Percentiles rank a stretch among this genome's conserved stretches.
Conservation (phyloP, 148 eudicot species). For the Rhododendron griersonianum region DNA sequence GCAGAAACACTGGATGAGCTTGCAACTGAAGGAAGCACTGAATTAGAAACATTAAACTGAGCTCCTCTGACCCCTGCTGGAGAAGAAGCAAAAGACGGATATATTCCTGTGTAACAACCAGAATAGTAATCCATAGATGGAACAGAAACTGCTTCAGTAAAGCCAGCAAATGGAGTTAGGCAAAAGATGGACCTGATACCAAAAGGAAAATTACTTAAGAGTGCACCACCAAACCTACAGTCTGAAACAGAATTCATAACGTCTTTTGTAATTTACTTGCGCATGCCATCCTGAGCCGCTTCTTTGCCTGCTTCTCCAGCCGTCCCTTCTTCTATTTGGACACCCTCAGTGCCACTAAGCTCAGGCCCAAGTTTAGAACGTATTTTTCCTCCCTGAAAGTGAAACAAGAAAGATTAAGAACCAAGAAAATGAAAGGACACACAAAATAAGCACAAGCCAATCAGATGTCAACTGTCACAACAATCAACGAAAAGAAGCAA, state of each 20-base stretch:
- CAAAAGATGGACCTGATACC: constrained; percentile 79
- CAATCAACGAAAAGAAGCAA: background rate
- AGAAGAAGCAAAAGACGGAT: too few species aligned
- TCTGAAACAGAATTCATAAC: constrained; percentile 1
- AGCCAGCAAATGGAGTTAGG: constrained; percentile 94
- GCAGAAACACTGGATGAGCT: too few species aligned
- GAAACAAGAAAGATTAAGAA: constrained; percentile 5
- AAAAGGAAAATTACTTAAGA: constrained; percentile 14
- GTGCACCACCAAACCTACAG: background rate
- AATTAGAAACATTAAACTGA: too few species aligned
- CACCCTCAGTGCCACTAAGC: constrained; percentile 61
- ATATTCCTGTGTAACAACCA: too few species aligned
- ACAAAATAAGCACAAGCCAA: background rate
- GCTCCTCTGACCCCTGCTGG: too few species aligned
- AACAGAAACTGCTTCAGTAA: too few species aligned
- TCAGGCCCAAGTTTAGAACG: constrained; percentile 53
- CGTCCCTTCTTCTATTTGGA: constrained; percentile 80
- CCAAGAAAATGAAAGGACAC: background rate
- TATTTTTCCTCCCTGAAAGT: constrained; percentile 89
- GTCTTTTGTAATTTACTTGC: constrained; percentile 46
- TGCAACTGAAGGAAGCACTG: too few species aligned
- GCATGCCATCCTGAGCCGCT: constrained; percentile 96
- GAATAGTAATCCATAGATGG: too few species aligned
- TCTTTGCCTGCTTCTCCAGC: constrained; percentile 89
- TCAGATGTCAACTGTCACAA: background rate